These are phyloP conservation scores for Fusarium sp. DNA, from an alignment of 2,329 filamentous ascomycete species.

Conservation along the genomic window DNA sequence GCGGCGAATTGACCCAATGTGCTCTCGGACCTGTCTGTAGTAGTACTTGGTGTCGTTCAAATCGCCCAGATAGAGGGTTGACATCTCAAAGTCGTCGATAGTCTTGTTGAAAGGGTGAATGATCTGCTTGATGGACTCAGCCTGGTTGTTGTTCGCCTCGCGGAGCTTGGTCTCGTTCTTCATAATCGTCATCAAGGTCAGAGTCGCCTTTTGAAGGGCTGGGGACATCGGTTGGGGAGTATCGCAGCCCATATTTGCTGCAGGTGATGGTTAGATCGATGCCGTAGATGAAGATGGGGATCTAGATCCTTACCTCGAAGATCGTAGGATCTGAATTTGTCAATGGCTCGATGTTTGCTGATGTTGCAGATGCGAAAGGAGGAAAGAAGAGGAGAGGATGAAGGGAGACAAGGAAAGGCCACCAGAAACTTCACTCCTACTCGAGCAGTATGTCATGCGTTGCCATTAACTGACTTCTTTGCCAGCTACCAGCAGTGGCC, in stretches of 20 bases:
- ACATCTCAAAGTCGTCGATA: constrained; percentile 2
- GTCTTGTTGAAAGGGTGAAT: not conserved
- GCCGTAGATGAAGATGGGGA: too few species aligned
- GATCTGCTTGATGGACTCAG: not conserved
- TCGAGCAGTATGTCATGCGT: too few species aligned
- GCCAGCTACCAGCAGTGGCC: too few species aligned
- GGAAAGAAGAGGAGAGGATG: too few species aligned
- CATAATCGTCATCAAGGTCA: not conserved
- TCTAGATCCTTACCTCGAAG: not conserved
- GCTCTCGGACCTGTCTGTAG: not conserved
- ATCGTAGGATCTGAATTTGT: not conserved
- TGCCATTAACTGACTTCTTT: too few species aligned
- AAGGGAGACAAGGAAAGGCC: too few species aligned
- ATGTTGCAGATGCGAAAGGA: too few species aligned
- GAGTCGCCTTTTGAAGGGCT: not conserved
- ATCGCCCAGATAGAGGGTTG: not conserved
- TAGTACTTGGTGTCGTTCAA: not conserved
- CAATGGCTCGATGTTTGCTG: not conserved
- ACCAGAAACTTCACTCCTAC: too few species aligned
- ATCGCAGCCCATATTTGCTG: not conserved
- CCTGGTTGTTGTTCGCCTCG: not conserved
- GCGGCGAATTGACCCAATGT: not conserved
- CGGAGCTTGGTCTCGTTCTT: not conserved
- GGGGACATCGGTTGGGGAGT: not conserved
- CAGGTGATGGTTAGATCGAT: too few species aligned